Evolutionary conservation across 2,329 filamentous ascomycete genomes (phyloP), one percentile per base, ranked within the genome.

Genomic region (Fusarium sp.): DNA sequence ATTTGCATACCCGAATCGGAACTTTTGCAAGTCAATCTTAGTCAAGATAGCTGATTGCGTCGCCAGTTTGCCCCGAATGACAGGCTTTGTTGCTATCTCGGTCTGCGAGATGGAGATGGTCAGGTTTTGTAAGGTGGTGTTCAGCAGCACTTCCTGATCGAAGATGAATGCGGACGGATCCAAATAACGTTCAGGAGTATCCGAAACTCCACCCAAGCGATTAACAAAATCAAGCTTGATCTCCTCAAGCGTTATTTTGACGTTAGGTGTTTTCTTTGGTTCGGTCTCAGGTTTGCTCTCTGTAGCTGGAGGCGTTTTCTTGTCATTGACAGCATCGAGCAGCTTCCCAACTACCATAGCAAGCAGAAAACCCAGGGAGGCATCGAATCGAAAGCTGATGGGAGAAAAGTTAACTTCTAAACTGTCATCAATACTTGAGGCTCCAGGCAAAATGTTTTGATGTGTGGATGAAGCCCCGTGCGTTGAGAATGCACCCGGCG

Each of bases 401-500:
- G 87, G 86, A 3, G 85, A 84, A n/a, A 89, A 62, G 2, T 80
- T 74, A 4, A 89, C 75, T 66, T 90, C 87, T 2, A 89, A 68
- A 17, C 61, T 60, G 50, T 73, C 54, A n/a, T 78, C 76, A 2
- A 50, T 38, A 3, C 54, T 58, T 7, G 48, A 18, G 18, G 36
- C 43, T 24, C 43, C 15, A 38, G 39, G 6, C 36, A 63, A 26
- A 22, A 39, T 28, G 43, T 63, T 65, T 38, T 42, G 42, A 22
- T 40, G 45, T 18, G 56, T 45, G 22, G 73, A 54, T 18, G 64
- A 8, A 11, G 68, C 57, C 4, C 67, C 69, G 42, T 85, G 78
- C 3, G 87, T 78, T 0, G 88, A 91, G 74, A 91, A 91, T 4
- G 89, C 84, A 1, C 89, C 90, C 2, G 89, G 89, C 5, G 90